Evolutionary conservation across 306 rosid species (phyloP).

Genomic region (Cucurbita ficifolia): DNA sequence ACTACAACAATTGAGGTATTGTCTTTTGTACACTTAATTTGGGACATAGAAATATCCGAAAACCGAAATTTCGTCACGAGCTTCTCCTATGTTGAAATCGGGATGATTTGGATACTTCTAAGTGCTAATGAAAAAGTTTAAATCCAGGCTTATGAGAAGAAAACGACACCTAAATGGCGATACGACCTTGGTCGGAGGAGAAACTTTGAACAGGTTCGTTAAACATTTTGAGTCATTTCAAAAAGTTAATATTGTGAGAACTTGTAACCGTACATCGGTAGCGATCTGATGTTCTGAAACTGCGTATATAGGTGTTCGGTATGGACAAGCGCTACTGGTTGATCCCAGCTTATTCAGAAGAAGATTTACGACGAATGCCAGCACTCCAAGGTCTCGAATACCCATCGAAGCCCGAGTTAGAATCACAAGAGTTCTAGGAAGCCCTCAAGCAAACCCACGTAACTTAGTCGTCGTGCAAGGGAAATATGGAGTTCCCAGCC

Average conservation of each 20-base stretch:
- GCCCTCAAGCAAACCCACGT: not conserved
- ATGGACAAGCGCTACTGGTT: constrained; percentile 79
- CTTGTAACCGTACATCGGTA: not conserved
- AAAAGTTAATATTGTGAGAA: not conserved
- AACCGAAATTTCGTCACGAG: not conserved
- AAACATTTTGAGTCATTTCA: too few relatives aligned
- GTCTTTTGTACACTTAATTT: not conserved
- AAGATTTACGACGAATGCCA: constrained; percentile 76
- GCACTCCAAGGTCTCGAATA: constrained; percentile 93
- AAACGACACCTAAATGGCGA: constrained; percentile 89
- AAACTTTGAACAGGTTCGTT: constrained; percentile 91
- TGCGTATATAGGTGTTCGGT: constrained; percentile 66
- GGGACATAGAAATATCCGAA: not conserved
- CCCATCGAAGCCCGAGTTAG: constrained; percentile 83
- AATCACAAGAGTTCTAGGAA: constrained; percentile 60
- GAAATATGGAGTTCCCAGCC: constrained; percentile 1
- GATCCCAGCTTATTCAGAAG: constrained; percentile 86
- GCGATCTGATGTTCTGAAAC: not conserved
- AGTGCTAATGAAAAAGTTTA: constrained; percentile 17
- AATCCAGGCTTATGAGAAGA: constrained; percentile 90
- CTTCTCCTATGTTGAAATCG: not conserved
- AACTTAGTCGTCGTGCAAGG: not conserved
- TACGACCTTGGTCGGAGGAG: constrained; percentile 87
- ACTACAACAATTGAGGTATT: constrained; percentile 93
- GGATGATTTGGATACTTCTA: not conserved